phyloP scores from a whole-genome alignment of 768 basidiomycete species.

The Hypsizygus marmoreus region DNA sequence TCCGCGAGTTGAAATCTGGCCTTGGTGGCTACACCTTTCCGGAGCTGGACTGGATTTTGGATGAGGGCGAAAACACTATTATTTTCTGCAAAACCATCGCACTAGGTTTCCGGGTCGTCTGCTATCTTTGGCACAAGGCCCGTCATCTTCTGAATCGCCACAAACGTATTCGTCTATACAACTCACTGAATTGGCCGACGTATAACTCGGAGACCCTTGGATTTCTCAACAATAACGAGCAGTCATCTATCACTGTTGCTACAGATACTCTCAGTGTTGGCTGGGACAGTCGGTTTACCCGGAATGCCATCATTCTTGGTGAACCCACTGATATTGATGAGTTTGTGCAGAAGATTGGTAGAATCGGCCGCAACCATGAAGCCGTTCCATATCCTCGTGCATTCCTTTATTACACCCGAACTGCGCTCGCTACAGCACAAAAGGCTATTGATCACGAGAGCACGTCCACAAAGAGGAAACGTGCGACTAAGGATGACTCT shows the following conservation, averaged over 20 bases:
- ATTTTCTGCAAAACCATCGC: slow-evolving; percentile 29
- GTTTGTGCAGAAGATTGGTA: slow-evolving; percentile 19
- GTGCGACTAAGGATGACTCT: neutral
- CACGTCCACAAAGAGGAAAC: neutral
- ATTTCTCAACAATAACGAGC: slow-evolving; percentile 13
- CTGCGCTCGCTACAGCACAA: neutral
- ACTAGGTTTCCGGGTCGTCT: slow-evolving; percentile 20
- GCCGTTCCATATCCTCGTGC: neutral
- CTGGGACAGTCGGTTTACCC: slow-evolving; percentile 15
- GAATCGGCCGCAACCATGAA: slow-evolving; percentile 1
- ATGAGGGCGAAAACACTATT: slow-evolving; percentile 17
- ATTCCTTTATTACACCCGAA: neutral
- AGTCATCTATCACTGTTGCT: slow-evolving; percentile 13
- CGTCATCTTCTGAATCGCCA: neutral
- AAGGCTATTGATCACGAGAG: neutral
- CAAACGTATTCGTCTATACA: slow-evolving; percentile 15
- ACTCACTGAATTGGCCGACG: too few relatives aligned
- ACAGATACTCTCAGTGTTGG: slow-evolving; percentile 20
- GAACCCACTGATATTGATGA: slow-evolving; percentile 15
- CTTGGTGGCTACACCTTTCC: neutral
- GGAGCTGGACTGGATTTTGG: slow-evolving; percentile 20
- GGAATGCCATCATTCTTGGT: slow-evolving; percentile 16
- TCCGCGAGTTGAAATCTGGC: neutral
- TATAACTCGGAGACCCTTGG: too few relatives aligned
- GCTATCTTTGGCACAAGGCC: slow-evolving; percentile 20